Evolutionary conservation across 2,329 filamentous ascomycete species (phyloP), one percentile per base, ranked within the genome.

Genomic region (Setomelanomma holmii): DNA sequence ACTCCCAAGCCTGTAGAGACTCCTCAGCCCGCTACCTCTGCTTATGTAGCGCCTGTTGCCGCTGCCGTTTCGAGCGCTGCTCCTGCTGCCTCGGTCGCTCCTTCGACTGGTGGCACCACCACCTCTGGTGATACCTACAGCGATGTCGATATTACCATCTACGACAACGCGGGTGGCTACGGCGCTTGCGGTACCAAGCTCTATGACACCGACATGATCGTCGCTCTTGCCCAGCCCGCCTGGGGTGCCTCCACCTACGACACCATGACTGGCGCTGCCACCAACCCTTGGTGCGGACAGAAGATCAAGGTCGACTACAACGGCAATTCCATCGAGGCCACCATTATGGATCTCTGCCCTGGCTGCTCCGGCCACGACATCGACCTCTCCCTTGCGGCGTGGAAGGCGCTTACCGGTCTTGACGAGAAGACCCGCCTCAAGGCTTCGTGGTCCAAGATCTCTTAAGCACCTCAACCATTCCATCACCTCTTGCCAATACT

Each of bases 271-370:
- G 70, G 70, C 43, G 60, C 48, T 16, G 56, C 68, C 45, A 70
- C 60, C 60, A 73, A 73, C 63, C 59, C 60, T 21, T 69, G 65
- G 64, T 75, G 73, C 60, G 62, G 63, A 60, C 60, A 71, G 66
- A 62, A 64, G 54, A 66, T 75, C 56, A 48, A 56, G 43, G 61
- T 75, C 47, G 46, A 61, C 34, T 69, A 69, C 61, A 59, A 66
- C 27, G 71, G 69, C 63, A 66, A 67, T 40, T 56, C 53, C 2
- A 46, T 60, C 55, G 16, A 59, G 8, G 69, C 66, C 36, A 67
- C 47, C 46, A 67, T 75, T 57, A 64, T 66, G 58, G 73, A 75
- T 53, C 45, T 62, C 40, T 75, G 73, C 71, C 58, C 67, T 23
- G 73, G 69, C 59, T 75, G 73, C 64, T 20, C 36, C 4, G 55